Evolutionary conservation across 2,329 filamentous ascomycete genomes (phyloP).

Genomic region (Diplodia mutila): DNA sequence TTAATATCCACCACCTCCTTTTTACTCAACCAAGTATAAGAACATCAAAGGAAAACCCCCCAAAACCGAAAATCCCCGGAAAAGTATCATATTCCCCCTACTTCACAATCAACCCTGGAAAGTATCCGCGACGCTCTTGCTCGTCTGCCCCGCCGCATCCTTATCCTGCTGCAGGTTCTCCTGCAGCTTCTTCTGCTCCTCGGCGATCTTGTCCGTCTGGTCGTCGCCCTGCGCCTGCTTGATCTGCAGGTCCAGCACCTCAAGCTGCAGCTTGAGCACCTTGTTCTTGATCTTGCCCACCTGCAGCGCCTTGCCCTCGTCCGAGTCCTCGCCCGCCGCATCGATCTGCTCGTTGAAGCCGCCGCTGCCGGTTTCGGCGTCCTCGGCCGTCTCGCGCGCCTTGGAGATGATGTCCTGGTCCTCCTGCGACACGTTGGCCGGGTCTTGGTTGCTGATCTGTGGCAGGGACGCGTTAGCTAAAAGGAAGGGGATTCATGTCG

Average conservation of each 20-base stretch:
- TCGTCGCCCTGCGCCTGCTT: conserved; percentile 58
- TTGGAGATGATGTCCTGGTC: conserved; percentile 58
- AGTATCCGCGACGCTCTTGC: conserved; percentile 30
- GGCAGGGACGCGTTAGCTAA: not conserved
- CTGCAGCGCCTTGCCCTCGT: conserved; percentile 51
- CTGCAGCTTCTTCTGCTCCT: conserved; percentile 57
- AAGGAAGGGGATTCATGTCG: not conserved
- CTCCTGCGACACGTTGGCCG: conserved; percentile 50
- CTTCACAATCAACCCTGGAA: not conserved
- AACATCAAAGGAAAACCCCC: too few species aligned
- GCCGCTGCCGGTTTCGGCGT: conserved; percentile 53
- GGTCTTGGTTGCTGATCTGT: conserved; percentile 51
- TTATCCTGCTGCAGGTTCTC: conserved; percentile 57
- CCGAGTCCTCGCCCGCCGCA: conserved; percentile 46
- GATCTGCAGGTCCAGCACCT: conserved; percentile 57
- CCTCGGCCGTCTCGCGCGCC: conserved; percentile 58
- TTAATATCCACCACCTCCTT: too few species aligned
- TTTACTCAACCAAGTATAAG: too few species aligned
- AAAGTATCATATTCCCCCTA: not conserved
- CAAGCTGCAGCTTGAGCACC: conserved; percentile 61
- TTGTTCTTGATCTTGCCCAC: conserved; percentile 65
- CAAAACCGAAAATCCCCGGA: not conserved
- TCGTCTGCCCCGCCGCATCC: conserved; percentile 52
- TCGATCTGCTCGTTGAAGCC: conserved; percentile 59
- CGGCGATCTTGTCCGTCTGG: conserved; percentile 49